These are phyloP conservation scores for Kodamaea lidongshanica DNA, from an alignment of 805 yeast species.

Conservation along the genomic window DNA sequence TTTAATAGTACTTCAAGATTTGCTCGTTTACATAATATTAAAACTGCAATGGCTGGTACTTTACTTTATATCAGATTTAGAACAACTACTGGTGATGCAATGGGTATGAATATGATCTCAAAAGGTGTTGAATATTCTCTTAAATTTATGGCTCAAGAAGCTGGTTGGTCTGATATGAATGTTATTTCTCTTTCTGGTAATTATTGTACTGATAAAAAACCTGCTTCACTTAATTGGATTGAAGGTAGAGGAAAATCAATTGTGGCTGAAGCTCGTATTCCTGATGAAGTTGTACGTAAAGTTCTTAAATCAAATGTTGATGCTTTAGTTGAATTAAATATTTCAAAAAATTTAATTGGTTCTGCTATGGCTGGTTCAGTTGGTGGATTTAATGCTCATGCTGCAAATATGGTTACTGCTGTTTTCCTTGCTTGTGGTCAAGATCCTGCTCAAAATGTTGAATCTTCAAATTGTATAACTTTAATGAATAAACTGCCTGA, in stretches of 20 bases:
- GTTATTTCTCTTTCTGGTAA: slow-evolving; percentile 92
- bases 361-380: slow-evolving; percentile 98
- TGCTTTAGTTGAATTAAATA: slow-evolving; percentile 84
- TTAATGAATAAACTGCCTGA: slow-evolving; percentile 69
- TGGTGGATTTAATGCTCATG: slow-evolving; percentile 98
- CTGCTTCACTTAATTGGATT: slow-evolving; percentile 98
- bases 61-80: slow-evolving; percentile 83
- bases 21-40: slow-evolving; percentile 86
- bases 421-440: slow-evolving; percentile 93
- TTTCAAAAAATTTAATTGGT: slow-evolving; percentile 86
- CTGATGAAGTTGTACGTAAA: slow-evolving; percentile 68
- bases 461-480: slow-evolving; percentile 95
- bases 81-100: slow-evolving; percentile 99
- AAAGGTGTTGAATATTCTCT: slow-evolving; percentile 92
- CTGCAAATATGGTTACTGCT: slow-evolving; percentile 94
- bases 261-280: slow-evolving; percentile 92
- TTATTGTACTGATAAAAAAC: slow-evolving; percentile 95
- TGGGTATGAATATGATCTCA: slow-evolving; percentile 99
- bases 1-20: slow-evolving; percentile 96
- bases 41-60: slow-evolving; percentile 93
- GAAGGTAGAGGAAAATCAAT: slow-evolving; percentile 98
- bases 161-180: slow-evolving; percentile 92
- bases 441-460: slow-evolving; percentile 99
- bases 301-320: slow-evolving; percentile 90
- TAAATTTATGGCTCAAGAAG: slow-evolving; percentile 75